phyloP scores from a whole-genome alignment of 2,329 filamentous ascomycete genomes.

The Raffaelea ambrosiae region DNA sequence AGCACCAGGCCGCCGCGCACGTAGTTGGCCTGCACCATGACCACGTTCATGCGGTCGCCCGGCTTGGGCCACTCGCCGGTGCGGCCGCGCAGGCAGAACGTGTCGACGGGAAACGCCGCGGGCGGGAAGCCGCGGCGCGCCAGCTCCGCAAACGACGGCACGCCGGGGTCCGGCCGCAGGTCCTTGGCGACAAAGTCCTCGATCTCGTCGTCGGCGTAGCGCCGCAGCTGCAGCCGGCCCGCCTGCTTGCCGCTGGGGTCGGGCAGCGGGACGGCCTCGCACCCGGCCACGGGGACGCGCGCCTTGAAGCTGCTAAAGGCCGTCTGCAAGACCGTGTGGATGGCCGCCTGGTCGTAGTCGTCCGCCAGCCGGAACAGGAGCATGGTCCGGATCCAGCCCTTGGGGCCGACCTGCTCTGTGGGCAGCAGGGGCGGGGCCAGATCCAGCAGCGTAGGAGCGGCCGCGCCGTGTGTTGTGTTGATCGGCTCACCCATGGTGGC shows the following conservation, averaged over 20 bases:
- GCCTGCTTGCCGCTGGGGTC: background rate
- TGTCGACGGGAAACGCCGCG: background rate
- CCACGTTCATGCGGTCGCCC: constrained; percentile 1
- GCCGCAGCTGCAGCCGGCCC: background rate
- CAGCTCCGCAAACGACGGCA: background rate
- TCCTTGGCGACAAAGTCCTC: constrained; percentile 3
- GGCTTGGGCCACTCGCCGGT: constrained; percentile 2
- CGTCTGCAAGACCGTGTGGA: background rate
- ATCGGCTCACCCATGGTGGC: background rate
- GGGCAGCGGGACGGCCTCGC: constrained; percentile 1
- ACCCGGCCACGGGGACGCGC: background rate
- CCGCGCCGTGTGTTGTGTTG: background rate
- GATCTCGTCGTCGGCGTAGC: constrained; percentile 5
- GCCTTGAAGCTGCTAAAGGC: constrained; percentile 1
- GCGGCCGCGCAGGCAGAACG: background rate
- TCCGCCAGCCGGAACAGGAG: constrained; percentile 1
- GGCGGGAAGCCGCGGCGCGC: background rate
- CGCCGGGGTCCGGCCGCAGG: background rate
- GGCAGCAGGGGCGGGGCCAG: constrained; percentile 1
- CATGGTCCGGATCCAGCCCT: constrained; percentile 3
- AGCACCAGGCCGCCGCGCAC: constrained; percentile 2
- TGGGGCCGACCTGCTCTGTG: constrained; percentile 2
- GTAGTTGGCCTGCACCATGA: constrained; percentile 4
- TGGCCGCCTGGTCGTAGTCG: background rate
- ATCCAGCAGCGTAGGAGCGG: background rate